Evolutionary conservation across 164 flowering plant genomes (phyloP).

Genomic region (Chimonanthus praecox): DNA sequence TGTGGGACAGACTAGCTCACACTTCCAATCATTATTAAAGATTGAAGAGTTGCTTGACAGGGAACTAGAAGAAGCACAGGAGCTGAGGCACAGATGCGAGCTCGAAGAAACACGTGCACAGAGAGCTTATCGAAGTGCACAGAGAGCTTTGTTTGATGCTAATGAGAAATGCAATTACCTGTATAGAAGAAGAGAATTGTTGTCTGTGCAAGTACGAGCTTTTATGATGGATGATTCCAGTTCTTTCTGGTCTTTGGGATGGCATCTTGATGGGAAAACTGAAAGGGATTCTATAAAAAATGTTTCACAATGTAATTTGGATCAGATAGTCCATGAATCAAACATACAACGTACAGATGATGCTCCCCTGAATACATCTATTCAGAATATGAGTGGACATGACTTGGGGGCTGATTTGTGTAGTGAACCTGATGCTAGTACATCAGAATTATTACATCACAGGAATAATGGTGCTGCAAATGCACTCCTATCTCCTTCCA

Average conservation of each 20-base stretch:
- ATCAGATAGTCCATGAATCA: constrained; percentile 22
- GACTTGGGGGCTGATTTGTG: constrained; percentile 41
- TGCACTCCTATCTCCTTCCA: constrained; percentile 33
- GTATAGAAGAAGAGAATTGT: constrained; percentile 55
- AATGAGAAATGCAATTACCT: constrained; percentile 59
- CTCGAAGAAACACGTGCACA: constrained; percentile 80
- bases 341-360: constrained; percentile 22
- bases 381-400: constrained; percentile 25
- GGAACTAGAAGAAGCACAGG: constrained; percentile 83
- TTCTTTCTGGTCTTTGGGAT: constrained; percentile 33
- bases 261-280: constrained; percentile 24
- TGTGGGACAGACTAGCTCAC: constrained; percentile 20
- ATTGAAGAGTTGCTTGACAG: constrained; percentile 68
- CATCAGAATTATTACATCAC: constrained; percentile 40
- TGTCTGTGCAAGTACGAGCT: constrained; percentile 47
- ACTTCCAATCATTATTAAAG: constrained; percentile 37
- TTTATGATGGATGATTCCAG: constrained; percentile 43
- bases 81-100: constrained; percentile 64
- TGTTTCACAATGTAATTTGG: constrained; percentile 19
- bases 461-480: constrained; percentile 23
- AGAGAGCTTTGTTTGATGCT: constrained; percentile 71
- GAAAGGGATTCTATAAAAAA: constrained; percentile 21
- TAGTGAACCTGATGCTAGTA: constrained; percentile 57
- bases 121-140: constrained; percentile 79
- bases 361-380: constrained; percentile 16